Base-by-base conservation (phyloP, 352 stramenopile genomes). In the Pythium vanterpoolii region DNA sequence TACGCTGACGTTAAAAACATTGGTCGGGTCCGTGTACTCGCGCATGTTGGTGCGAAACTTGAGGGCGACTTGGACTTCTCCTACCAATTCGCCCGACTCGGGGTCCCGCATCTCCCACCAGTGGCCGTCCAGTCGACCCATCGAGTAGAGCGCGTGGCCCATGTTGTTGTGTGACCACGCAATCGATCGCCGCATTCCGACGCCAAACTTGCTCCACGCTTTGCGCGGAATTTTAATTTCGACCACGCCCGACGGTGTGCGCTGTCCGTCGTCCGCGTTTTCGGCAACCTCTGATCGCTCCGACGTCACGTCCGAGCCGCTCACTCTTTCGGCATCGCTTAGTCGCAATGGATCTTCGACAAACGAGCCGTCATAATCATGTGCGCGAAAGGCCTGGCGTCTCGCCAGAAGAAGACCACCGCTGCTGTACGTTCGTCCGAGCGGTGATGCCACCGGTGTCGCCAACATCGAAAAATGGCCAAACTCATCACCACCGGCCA, bases 181-280 rank as follows among this genome's bases (percentile, higher is more conserved):
- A 49, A 91, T 88, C 0, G 84, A 91, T 27, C 78, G 71, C 27
- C 86, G 82, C 18, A 76, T 76, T 2, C 75, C 73, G 7, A 89
- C 78, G 6, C 80, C 80, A 36, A 90, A 73, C 16, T 82, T 74
- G 19, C 81, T 79, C 86, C 86, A 95, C 14, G 84, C 83, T 66
- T 93, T 93, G 45, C 86, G 87, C 19, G 86, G 86, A 36, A 95
- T 86, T 40, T 82, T 86, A 56, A 95, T 95, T 39, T 93, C 81
- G 2, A 92, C 72, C n/a, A 76, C 66, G 4, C 77, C 83, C 13
- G 79, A 72, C 3, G 75, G 68, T 23, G 78, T 58, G 3, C 70
- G 68, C 1, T 62, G 52, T 0, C 71, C 56, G 21, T 69, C 75
- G 36, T 71, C 69, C 24, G 40, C 58, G 43, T 73, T 50, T 18